Evolutionary conservation across 441 rosid genomes (phyloP), one percentile per base, ranked within the genome.

Genomic region (Populus tomentosa): DNA sequence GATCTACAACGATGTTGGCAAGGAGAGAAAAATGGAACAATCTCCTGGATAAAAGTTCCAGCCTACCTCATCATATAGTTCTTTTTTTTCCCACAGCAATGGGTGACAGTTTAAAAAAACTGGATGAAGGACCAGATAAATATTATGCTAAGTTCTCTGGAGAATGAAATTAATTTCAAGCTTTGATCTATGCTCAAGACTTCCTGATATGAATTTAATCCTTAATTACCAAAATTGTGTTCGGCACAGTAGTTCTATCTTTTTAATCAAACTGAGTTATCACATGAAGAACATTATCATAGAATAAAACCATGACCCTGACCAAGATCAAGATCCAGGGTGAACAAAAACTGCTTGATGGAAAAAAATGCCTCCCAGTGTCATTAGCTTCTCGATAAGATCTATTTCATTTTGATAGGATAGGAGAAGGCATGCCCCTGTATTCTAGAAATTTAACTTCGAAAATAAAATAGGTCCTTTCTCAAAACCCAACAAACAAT

Each of bases 401-500:
- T 72, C 30, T 53, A 28, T n/a, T 28, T 67, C 36, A 53, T 14
- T 16, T 13, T 67, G 16, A 6, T 50, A 71, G 69, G 53, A 32
- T 59, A 35, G 73, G 53, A 67, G 40, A 66, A 13, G 77, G 59
- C 53, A 65, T n/a, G 50, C 7, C 14, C 24, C 56, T 11, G 2
- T 2, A 35, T 10, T 50, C n/a, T 50, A 18, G 59, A 32, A 40
- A 61, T 33, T 21, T 20, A 46, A 23, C 26, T 61, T 18, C 5
- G 16, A 74, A 14, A n/a, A 32, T 23, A 35, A 75, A 32, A 18
- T 7, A 71, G 65, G 42, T 63, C 23, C 46, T 68, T 63, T 23
- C 38, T 64, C 70, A 53, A 6, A 71, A 64, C 28, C n/a, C 62
- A 80, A 33, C 23, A 38, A 67, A 69, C 24, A 64, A 74, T 24